Percentiles rank a stretch among this genome's conserved stretches.
phyloP scores from a whole-genome alignment of 106 monocot genomes.

The Phalaenopsis equestris region DNA sequence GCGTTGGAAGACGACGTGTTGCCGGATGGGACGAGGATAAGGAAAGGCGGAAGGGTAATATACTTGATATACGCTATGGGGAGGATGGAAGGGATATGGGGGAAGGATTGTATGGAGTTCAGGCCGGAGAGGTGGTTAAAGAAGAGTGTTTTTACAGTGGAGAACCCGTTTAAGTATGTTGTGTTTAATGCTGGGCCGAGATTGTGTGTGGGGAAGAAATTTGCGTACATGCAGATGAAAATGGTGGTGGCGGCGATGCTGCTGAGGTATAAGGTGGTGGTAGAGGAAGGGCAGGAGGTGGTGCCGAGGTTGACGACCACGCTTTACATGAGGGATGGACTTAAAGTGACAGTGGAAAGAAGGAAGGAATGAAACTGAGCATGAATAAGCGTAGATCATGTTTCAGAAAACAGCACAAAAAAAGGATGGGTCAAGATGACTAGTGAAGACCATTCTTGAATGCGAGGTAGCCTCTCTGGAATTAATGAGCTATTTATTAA shows the following conservation, averaged over 20 bases:
- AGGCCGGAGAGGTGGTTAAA: conserved; percentile 78
- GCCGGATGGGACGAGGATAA: conserved; percentile 55
- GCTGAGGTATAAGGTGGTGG: conserved; percentile 43
- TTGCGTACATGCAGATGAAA: conserved; percentile 97
- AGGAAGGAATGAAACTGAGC: not conserved
- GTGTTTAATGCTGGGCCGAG: conserved; percentile 95
- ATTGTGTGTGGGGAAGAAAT: conserved; percentile 92
- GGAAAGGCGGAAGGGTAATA: conserved; percentile 53
- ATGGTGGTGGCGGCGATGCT: conserved; percentile 64
- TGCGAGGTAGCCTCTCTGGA: no score
- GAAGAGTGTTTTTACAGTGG: conserved; percentile 24
- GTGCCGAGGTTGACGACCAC: conserved; percentile 73
- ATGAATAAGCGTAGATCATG: not conserved
- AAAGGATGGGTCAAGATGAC: no score
- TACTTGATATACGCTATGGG: conserved; percentile 88
- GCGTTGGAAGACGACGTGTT: conserved; percentile 60
- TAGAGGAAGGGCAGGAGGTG: conserved; percentile 49
- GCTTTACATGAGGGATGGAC: conserved; percentile 78
- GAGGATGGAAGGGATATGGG: conserved; percentile 60
- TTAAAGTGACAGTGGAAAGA: conserved; percentile 37
- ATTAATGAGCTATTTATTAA: no score
- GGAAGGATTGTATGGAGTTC: conserved; percentile 78
- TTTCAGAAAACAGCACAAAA: no score
- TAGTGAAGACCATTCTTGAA: no score
- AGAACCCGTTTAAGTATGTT: conserved; percentile 71